These are phyloP conservation scores for Pseudognaphalium luteoalbum DNA, from an alignment of 129 eudicot genomes.

Conservation along the genomic window DNA sequence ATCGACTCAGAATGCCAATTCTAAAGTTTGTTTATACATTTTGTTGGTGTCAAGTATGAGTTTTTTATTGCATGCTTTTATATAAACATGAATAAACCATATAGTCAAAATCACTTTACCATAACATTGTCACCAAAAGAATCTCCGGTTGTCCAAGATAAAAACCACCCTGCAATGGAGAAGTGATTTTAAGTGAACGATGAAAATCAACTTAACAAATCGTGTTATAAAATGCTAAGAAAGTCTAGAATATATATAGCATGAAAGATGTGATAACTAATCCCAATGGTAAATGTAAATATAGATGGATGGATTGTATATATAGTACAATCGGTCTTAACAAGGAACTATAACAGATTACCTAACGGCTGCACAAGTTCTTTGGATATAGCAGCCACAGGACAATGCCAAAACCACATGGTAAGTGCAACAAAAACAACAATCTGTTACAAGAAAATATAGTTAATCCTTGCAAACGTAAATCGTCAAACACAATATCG, in stretches of 20 bases:
- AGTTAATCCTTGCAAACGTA: slow-evolving; percentile 23
- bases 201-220: background rate
- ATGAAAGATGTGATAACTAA: background rate
- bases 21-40: too few species aligned
- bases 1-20: too few species aligned
- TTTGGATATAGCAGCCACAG: slow-evolving; percentile 67
- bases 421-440: slow-evolving; percentile 41
- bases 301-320: background rate
- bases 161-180: slow-evolving; percentile 54
- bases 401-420: slow-evolving; percentile 61
- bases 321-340: background rate
- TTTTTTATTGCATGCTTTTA: too few species aligned
- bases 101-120: slow-evolving; percentile 39
- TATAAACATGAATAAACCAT: background rate
- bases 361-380: slow-evolving; percentile 80
- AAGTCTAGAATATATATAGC: background rate
- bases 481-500: background rate
- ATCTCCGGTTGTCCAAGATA: slow-evolving; percentile 64
- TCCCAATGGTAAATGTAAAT: background rate
- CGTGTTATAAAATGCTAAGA: background rate
- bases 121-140: slow-evolving; percentile 49
- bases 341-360: slow-evolving; percentile 34
- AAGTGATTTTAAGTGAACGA: background rate
- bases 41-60: too few species aligned
- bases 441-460: slow-evolving; percentile 35